Percentiles rank a stretch among this genome's conserved stretches.
Evolutionary conservation across 805 yeast species (phyloP).

Genomic region (Candida maesae): DNA sequence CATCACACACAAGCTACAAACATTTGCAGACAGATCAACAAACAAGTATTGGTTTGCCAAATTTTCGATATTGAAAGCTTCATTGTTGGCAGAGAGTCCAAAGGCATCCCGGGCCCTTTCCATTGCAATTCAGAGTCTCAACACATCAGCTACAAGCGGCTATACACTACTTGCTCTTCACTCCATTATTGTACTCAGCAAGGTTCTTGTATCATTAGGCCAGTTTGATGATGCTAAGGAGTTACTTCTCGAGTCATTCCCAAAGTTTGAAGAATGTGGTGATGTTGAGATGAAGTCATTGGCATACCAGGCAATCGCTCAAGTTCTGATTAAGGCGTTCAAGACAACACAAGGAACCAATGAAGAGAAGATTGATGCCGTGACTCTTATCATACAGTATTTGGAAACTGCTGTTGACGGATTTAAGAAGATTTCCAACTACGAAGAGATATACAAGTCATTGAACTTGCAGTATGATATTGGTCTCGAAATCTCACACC

Average conservation of each 20-base stretch:
- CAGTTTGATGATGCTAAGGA: conserved; percentile 40
- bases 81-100: conserved; percentile 39
- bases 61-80: conserved; percentile 45
- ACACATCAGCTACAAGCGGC: conserved; percentile 44
- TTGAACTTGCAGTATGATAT: conserved; percentile 38
- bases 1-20: conserved; percentile 11
- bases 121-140: conserved; percentile 44
- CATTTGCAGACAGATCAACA: conserved; percentile 14
- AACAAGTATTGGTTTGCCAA: conserved; percentile 44
- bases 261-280: conserved; percentile 39
- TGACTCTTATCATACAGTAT: conserved; percentile 32
- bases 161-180: conserved; percentile 42
- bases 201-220: conserved; percentile 40
- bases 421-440: conserved; percentile 36
- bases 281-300: conserved; percentile 37
- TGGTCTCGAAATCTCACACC: conserved; percentile 31
- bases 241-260: conserved; percentile 40
- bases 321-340: conserved; percentile 20
- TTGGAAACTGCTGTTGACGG: conserved; percentile 43
- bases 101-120: conserved; percentile 49
- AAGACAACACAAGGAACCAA: neutral
- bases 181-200: conserved; percentile 43
- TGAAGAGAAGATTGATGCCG: neutral
- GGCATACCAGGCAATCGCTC: conserved; percentile 33
- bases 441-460: conserved; percentile 36